phyloP scores from a whole-genome alignment of 768 basidiomycete species.

The Lactarius sanguifluus region DNA sequence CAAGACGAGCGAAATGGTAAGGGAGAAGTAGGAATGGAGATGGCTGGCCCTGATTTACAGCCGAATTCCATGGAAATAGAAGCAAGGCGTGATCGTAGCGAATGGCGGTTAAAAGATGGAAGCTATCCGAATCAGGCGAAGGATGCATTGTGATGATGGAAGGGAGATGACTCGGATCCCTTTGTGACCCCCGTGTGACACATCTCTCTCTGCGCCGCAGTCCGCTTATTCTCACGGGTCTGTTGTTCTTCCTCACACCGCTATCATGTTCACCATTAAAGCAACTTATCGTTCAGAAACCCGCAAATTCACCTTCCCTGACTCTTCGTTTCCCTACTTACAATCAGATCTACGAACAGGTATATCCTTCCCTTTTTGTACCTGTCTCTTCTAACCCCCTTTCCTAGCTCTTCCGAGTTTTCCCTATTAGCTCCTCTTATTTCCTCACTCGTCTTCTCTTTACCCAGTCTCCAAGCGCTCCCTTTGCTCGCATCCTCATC shows the following conservation, averaged over 20 bases:
- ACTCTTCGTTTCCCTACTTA: constrained; percentile 65
- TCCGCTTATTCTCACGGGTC: not conserved
- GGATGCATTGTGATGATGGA: not conserved
- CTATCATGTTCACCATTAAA: constrained; percentile 72
- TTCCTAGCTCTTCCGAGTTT: constrained; percentile 65
- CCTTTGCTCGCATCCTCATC: constrained; percentile 58
- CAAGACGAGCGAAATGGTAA: constrained; percentile 61
- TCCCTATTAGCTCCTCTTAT: constrained; percentile 59
- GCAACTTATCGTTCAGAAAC: constrained; percentile 72
- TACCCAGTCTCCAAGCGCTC: constrained; percentile 53
- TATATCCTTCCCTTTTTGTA: constrained; percentile 32
- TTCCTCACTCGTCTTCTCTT: constrained; percentile 69
- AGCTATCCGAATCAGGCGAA: constrained; percentile 16
- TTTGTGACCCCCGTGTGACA: not conserved
- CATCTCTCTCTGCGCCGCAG: not conserved
- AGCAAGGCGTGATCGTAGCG: constrained; percentile 57
- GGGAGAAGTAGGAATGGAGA: constrained; percentile 62
- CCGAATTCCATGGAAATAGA: constrained; percentile 53
- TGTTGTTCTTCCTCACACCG: constrained; percentile 31
- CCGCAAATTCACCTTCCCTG: constrained; percentile 60
- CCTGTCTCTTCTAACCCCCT: constrained; percentile 5
- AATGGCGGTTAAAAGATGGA: constrained; percentile 51
- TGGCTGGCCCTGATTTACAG: constrained; percentile 47
- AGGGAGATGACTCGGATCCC: not conserved
- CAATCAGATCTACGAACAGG: constrained; percentile 61